Conservation (phyloP, 352 stramenopile genomes). For the Globisporangium mamillatum region DNA sequence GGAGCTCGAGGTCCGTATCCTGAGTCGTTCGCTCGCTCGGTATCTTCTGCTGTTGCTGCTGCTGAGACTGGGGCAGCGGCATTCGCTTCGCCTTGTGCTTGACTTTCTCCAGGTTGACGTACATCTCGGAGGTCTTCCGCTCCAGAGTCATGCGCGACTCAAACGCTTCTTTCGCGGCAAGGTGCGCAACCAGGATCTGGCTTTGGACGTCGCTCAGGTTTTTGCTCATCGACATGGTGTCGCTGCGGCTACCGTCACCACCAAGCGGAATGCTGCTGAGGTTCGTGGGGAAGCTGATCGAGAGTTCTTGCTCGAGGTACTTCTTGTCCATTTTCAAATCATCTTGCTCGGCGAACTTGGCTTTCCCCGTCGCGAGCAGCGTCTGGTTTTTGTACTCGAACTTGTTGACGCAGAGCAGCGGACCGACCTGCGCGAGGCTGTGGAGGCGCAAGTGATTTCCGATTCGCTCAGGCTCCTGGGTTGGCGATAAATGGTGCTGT, state of each 20-base stretch:
- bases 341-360: slow-evolving; percentile 36
- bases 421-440: slow-evolving; percentile 45
- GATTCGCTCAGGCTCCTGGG: not conserved
- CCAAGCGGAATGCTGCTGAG: slow-evolving; percentile 9
- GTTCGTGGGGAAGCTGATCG: slow-evolving; percentile 32
- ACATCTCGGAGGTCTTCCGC: slow-evolving; percentile 54
- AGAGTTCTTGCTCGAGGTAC: slow-evolving; percentile 59
- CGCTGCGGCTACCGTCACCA: not conserved
- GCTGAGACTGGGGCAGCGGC: not conserved
- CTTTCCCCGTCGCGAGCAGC: not conserved
- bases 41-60: not conserved
- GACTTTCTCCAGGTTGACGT: slow-evolving; percentile 38
- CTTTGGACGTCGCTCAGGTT: slow-evolving; percentile 30
- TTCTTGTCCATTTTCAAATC: slow-evolving; percentile 58
- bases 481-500: not conserved
- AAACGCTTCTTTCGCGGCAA: slow-evolving; percentile 36
- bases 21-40: not conserved
- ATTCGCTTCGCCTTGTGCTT: slow-evolving; percentile 13
- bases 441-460: slow-evolving; percentile 27
- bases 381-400: slow-evolving; percentile 26
- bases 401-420: slow-evolving; percentile 34
- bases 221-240: slow-evolving; percentile 10
- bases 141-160: slow-evolving; percentile 39
- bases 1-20: slow-evolving; percentile 13
- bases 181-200: slow-evolving; percentile 39